Base-by-base conservation (phyloP, 768 basidiomycete genomes). In the Leucocoprinus sp. region DNA sequence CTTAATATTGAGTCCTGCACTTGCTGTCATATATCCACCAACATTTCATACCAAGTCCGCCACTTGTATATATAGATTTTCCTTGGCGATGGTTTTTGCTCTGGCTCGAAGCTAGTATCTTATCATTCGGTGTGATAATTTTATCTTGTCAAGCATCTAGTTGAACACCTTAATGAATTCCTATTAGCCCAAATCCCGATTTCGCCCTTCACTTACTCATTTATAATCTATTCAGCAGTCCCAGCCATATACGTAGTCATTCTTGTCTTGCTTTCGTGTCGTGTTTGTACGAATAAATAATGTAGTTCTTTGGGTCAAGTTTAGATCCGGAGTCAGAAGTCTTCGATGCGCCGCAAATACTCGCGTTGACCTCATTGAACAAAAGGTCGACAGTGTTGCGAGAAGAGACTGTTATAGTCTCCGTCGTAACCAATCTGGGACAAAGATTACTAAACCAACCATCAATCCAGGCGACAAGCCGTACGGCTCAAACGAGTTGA, bases 401-500 rank as follows among this genome's bases (percentile, higher is more conserved):
- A 0, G 87, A 78, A 0, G 88, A 73, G 24, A 95, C 61, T 0
- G 88, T 91, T 63, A 92, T 82, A 0, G 92, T 93, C 62, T 97
- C 93, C 93, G 96, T 96, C 5, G 90, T 91, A 37, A 93, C 84
- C 54, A 90, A 77, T 24, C 86, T 87, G 12, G n/a, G 23, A 39
- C 9, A 12, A 24, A 14, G 17, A 19, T 31, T 15, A 8, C 19
- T 34, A 29, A 22, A 51, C 21, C 29, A 40, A 39, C 43, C 36
- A 50, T 33, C 12, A 21, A 49, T 46, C 21, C 21, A 33, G 37
- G 42, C 43, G 37, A 43, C 14, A n/a, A 31, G 9, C 76, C 82
- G 56, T 65, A 86, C 78, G 90, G 82, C 66, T 98, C 95, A 52
- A 96, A 86, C 1, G 87, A 79, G 53, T 93, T 95, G 37, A 92